These are phyloP conservation scores for Pistacia vera DNA, from an alignment of 345 rosid species.

Conservation along the genomic window DNA sequence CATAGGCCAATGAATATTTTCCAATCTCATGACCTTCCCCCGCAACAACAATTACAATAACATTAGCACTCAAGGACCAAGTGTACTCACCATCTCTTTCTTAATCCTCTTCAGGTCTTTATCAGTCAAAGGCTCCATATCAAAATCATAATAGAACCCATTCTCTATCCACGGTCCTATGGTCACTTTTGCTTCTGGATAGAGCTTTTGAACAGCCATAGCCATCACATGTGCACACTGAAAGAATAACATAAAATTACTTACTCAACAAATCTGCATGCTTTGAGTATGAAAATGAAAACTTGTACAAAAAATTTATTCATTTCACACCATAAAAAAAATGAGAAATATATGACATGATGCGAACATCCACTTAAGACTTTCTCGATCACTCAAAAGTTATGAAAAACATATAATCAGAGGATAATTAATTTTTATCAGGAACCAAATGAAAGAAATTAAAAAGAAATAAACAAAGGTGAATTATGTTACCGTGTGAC, in stretches of 20 bases:
- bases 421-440: neutral
- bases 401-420: too few relatives aligned
- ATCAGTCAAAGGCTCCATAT: constrained; percentile 87
- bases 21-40: constrained; percentile 21
- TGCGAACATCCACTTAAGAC: too few relatives aligned
- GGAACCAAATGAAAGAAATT: neutral
- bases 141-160: constrained; percentile 94
- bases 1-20: constrained; percentile 35
- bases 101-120: constrained; percentile 88
- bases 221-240: constrained; percentile 99
- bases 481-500: constrained; percentile 67
- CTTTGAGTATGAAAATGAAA: neutral
- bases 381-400: too few relatives aligned
- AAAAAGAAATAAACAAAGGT: constrained; percentile 8
- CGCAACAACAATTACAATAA: neutral
- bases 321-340: neutral
- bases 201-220: constrained; percentile 96
- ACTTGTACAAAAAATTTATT: neutral
- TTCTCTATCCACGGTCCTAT: constrained; percentile 98
- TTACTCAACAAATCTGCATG: neutral
- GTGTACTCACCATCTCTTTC: constrained; percentile 89
- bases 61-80: neutral
- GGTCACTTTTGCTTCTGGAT: constrained; percentile 89
- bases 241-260: constrained; percentile 6
- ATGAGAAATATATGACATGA: too few relatives aligned